Base-by-base conservation (phyloP, 768 basidiomycete genomes). In the Trametes cubensis region DNA sequence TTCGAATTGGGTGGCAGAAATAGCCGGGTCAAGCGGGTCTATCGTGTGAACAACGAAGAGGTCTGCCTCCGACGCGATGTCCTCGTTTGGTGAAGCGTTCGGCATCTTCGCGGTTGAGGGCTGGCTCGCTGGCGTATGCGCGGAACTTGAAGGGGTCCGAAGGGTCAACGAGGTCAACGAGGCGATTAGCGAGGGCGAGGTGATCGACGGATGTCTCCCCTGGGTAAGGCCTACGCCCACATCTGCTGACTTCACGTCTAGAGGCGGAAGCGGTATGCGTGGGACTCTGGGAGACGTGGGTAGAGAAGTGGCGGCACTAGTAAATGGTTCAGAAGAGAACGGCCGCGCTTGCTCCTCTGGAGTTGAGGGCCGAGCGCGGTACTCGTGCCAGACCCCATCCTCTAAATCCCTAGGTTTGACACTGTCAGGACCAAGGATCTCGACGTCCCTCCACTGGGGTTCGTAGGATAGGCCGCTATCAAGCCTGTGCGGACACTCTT, bases 1-100 rank as follows among this genome's bases (percentile, higher is more conserved):
- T 81, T 90, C 88, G 58, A 88, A 75, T 68, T 87, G 83, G 5
- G 85, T 88, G 38, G 88, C 88, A 67, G 78, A 83, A 60, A 90
- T 83, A 34, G 83, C 75, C 49, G 87, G 87, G 10, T 73, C 76
- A 73, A 84, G 85, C 20, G 86, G 87, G 64, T 82, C 78, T 66
- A 85, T 85, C 50, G 89, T 88, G 70, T 80, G 82, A 39, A 89
- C 84, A 3, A 89, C 80, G 38, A 86, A 80, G 18, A 75, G 71
- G 41, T 79, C 77, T 14, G 70, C 63, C 34, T 72, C 26, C 21
- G 58, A 58, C 23, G 34, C 7, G 3, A 21, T 18, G 25, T 18
- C 42, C n/a, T 44, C 18, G 26, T 8, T 26, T 26, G 13, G 26
- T 17, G 26, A 2, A 49, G 14, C 14, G 4, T 3, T 23, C 26